A percentile compares a stretch with the other conserved stretches of the same genome.
Conservation (phyloP, 208 protist genomes). For the Willaertia magna region DNA sequence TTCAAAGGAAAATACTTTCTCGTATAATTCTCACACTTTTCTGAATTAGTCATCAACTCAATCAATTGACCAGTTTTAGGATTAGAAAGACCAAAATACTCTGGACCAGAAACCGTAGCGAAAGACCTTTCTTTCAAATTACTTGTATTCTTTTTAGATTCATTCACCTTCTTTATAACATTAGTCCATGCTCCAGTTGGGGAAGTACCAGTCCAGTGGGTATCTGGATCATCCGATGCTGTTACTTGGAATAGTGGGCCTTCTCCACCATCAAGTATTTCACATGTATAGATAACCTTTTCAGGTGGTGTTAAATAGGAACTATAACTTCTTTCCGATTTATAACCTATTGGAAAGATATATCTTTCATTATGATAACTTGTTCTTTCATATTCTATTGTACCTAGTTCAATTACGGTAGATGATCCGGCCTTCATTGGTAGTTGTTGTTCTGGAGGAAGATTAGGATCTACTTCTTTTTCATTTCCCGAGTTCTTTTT, state of each 20-base stretch:
- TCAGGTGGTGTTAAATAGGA: neutral
- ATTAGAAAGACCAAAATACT: neutral
- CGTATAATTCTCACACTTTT: neutral
- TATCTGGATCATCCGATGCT: neutral
- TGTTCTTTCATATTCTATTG: neutral
- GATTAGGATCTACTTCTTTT: neutral
- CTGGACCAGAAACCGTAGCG: neutral
- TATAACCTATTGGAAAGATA: constrained; percentile 8
- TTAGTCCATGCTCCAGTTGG: neutral
- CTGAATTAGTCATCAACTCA: neutral
- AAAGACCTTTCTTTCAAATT: too few species aligned
- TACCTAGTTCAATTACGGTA: neutral
- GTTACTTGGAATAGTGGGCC: neutral
- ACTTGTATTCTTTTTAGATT: neutral
- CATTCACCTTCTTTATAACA: neutral
- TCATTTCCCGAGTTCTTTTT: neutral
- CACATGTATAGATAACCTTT: neutral
- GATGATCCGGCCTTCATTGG: neutral
- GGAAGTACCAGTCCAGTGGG: neutral
- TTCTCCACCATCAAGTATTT: neutral
- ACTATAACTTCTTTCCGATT: neutral
- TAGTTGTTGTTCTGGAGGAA: neutral
- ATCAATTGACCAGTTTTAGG: neutral
- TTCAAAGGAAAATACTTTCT: neutral
- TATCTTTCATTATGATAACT: constrained; percentile 4